These are phyloP conservation scores for Akanthomyces dipterigenus DNA, from an alignment of 2,329 filamentous ascomycete genomes.

Conservation along the genomic window DNA sequence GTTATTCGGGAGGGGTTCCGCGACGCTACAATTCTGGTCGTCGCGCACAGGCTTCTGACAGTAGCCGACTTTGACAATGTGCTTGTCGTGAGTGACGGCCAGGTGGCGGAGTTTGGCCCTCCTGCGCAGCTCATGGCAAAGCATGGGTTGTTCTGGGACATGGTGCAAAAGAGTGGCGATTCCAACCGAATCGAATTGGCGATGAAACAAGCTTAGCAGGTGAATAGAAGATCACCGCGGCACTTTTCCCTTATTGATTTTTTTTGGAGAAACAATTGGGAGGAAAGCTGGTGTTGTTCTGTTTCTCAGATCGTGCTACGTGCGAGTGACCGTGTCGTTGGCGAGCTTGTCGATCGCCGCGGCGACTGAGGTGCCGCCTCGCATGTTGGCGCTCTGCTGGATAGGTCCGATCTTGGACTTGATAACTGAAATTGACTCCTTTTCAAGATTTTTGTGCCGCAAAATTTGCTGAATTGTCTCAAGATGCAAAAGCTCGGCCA, in stretches of 20 bases:
- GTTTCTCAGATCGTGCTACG: not conserved
- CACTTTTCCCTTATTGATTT: too few species aligned
- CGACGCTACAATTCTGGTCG: constrained; percentile 3
- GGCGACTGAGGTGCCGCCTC: not conserved
- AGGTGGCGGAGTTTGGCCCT: not conserved
- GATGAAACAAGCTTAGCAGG: not conserved
- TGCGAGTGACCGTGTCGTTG: not conserved
- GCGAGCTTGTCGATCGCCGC: not conserved
- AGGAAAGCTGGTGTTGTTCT: too few species aligned
- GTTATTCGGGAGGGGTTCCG: constrained; percentile 1
- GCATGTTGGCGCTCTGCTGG: not conserved
- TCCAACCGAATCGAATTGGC: not conserved
- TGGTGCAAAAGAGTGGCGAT: constrained; percentile 13
- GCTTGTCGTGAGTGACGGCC: constrained; percentile 6
- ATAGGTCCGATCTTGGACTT: not conserved
- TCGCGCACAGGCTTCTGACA: constrained; percentile 9
- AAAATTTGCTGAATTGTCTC: too few species aligned
- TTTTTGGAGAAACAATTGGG: too few species aligned
- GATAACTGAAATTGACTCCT: not conserved
- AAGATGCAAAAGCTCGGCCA: too few species aligned
- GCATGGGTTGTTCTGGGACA: constrained; percentile 1
- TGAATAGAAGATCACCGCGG: too few species aligned
- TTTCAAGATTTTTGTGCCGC: not conserved
- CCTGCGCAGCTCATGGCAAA: not conserved
- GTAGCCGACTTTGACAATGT: constrained; percentile 8